Evolutionary conservation across 306 rosid species (phyloP), one percentile per base, ranked within the genome.

Genomic region (Pyrus pyrifolia): DNA sequence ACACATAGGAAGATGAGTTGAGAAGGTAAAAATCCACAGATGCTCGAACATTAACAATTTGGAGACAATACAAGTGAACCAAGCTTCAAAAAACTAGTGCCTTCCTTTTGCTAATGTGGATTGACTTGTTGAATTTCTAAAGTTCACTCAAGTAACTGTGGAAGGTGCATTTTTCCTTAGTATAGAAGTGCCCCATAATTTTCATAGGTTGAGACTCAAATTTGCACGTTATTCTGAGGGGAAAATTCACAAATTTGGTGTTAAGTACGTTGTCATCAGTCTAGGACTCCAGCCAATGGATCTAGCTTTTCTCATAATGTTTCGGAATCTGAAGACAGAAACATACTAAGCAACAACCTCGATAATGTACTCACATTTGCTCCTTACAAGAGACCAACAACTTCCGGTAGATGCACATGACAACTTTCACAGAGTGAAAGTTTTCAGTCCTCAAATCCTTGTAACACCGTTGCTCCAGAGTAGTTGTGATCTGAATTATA

Each of bases 381-480:
- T 92, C 93, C 80, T 75, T 88, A 82, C 96, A 92, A 55, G 91
- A 84, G 71, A 88, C 67, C 86, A 92, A 77, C 81, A 92, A 85
- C 80, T 87, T 92, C 84, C 93, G 81, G 90, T 89, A 92, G 73
- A 90, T 86, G 69, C 91, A 86, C 66, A 92, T 84, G 82, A 92
- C 89, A 70, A 92, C 90, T 78, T 89, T 92, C 9, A 92, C 96
- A 1, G 83, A 78, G 60, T 92, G 91, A 75, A 87, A 90, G 71
- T 90, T 87, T 89, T 88, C 96, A 42, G 31, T 84, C 81, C 97
- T 85, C 93, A 93, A 82, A 79, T 93, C 97, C 85, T 73, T 88
- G 51, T 90, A 93, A 82, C 89, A 93, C 82, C 96, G 86, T 81
- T 93, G 96, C 84, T 93, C 97, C 65, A 93, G 91, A 77, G 86